phyloP scores from a whole-genome alignment of 2,329 filamentous ascomycete species.

The Trichoderma brevicompactum region DNA sequence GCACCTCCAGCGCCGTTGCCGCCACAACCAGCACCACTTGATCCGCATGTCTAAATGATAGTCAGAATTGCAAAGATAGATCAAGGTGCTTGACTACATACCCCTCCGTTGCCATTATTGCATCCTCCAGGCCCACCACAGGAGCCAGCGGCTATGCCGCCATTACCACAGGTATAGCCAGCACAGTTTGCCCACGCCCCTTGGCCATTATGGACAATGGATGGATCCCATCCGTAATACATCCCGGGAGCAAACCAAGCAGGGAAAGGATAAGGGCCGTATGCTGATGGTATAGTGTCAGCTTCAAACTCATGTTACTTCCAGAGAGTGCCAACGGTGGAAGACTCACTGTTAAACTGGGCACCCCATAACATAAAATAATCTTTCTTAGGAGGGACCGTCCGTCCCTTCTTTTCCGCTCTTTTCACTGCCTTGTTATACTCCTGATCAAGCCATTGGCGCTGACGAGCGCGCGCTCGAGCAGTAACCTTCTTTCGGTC shows the following conservation, averaged over 20 bases:
- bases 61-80: not conserved
- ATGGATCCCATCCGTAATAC: conserved; percentile 53
- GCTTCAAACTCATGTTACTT: not conserved
- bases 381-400: conserved; percentile 52
- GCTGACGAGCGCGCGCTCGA: conserved; percentile 32
- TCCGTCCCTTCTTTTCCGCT: conserved; percentile 54
- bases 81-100: not conserved
- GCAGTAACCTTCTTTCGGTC: conserved; percentile 14
- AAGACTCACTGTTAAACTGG: conserved; percentile 46
- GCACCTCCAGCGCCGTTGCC: conserved; percentile 40
- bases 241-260: conserved; percentile 49
- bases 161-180: conserved; percentile 53
- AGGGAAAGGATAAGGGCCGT: conserved; percentile 52
- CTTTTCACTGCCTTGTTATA: conserved; percentile 60
- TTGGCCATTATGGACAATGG: conserved; percentile 39
- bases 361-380: conserved; percentile 62
- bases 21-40: conserved; percentile 12
- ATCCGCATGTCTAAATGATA: conserved; percentile 16
- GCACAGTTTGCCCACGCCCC: conserved; percentile 48
- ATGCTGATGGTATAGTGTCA: conserved; percentile 38
- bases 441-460: conserved; percentile 52
- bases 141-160: conserved; percentile 49
- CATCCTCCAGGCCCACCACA: conserved; percentile 35
- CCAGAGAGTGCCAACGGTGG: not conserved
- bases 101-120: conserved; percentile 27